Percentiles rank a stretch among this genome's conserved stretches.
phyloP scores from a whole-genome alignment of 768 basidiomycete genomes.

The Lentinula edodes region DNA sequence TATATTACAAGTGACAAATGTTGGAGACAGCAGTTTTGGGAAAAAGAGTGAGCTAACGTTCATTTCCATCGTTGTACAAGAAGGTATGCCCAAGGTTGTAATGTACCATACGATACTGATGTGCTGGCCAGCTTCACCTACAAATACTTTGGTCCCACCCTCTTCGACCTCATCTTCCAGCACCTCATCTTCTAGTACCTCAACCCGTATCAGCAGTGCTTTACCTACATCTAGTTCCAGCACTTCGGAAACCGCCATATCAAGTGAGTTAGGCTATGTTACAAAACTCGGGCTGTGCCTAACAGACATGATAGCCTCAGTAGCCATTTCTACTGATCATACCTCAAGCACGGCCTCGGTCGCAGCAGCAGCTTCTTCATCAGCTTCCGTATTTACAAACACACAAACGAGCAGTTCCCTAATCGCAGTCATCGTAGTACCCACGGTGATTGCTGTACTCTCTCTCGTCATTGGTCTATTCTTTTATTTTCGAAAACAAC shows the following conservation, averaged over 20 bases:
- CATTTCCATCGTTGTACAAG: constrained; percentile 15
- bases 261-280: background rate
- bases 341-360: background rate
- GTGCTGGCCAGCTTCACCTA: background rate
- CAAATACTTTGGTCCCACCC: background rate
- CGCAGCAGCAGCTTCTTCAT: background rate
- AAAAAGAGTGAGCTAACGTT: constrained; percentile 19
- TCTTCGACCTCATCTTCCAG: constrained; percentile 63
- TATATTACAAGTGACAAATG: constrained; percentile 19
- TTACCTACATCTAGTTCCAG: background rate
- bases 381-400: background rate
- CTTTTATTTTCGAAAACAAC: constrained; percentile 12
- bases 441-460: constrained; percentile 11
- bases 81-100: background rate
- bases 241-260: background rate
- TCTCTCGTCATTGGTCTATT: constrained; percentile 13
- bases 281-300: background rate
- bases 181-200: background rate
- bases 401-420: constrained; percentile 7
- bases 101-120: background rate
- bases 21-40: constrained; percentile 13
- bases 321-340: background rate
- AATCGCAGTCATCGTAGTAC: constrained; percentile 13
- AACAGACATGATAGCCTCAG: background rate
- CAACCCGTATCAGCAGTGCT: too few species aligned